Conservation (phyloP, 805 yeast genomes). For the Starmera caribaea region DNA sequence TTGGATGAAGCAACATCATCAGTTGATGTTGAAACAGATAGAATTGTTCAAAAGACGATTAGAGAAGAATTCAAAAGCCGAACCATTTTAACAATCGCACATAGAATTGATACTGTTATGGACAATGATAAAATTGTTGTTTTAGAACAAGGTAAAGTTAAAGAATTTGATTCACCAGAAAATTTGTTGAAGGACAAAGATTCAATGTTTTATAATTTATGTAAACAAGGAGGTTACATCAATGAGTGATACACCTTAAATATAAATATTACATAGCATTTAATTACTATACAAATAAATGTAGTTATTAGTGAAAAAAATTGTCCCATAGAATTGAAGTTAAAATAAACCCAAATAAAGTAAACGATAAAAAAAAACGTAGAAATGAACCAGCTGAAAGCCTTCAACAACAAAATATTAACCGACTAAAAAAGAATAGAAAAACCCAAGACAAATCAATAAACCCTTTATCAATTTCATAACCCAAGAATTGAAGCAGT, state of each 20-base stretch:
- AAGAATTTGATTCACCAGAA: slow-evolving; percentile 67
- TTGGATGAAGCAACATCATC: slow-evolving; percentile 88
- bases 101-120: slow-evolving; percentile 72
- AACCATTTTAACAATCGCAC: slow-evolving; percentile 80
- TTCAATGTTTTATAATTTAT: slow-evolving; percentile 50
- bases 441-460: too few relatives aligned
- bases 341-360: too few relatives aligned
- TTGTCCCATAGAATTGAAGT: too few relatives aligned
- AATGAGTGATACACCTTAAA: not conserved
- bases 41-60: slow-evolving; percentile 68
- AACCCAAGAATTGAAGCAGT: too few relatives aligned
- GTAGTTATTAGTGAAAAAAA: too few relatives aligned
- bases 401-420: too few relatives aligned
- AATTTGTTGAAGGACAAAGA: slow-evolving; percentile 54
- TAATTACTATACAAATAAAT: too few relatives aligned
- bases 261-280: too few relatives aligned
- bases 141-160: slow-evolving; percentile 63
- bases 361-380: too few relatives aligned
- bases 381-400: too few relatives aligned
- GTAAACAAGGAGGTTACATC: not conserved
- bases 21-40: slow-evolving; percentile 79
- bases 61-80: slow-evolving; percentile 65
- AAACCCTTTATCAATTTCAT: too few relatives aligned
- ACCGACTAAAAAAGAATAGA: too few relatives aligned
- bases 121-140: slow-evolving; percentile 74